Percentiles rank a stretch among this genome's conserved stretches.
phyloP scores from a whole-genome alignment of 345 rosid species.

The Euphorbia peplus region DNA sequence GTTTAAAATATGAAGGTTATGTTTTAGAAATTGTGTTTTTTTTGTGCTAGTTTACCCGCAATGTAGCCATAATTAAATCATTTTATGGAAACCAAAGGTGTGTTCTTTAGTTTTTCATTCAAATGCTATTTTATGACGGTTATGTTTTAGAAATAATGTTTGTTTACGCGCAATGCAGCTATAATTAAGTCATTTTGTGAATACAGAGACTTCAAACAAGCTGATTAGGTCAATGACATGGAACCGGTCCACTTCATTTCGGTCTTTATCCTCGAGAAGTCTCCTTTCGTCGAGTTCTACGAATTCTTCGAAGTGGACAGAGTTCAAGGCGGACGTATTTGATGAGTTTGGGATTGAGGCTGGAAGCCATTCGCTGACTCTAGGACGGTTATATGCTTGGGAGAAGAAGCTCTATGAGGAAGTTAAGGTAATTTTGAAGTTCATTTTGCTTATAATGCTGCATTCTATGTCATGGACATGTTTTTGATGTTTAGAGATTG shows the following conservation, averaged over 20 bases:
- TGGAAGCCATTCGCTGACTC: slow-evolving; percentile 39
- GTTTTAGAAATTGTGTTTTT: too few species aligned
- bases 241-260: slow-evolving; percentile 26
- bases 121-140: too few species aligned
- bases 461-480: not conserved
- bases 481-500: not conserved
- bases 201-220: slow-evolving; percentile 40
- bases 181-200: slow-evolving; percentile 1
- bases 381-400: slow-evolving; percentile 44
- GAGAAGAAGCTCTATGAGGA: slow-evolving; percentile 47
- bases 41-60: too few species aligned
- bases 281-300: slow-evolving; percentile 30
- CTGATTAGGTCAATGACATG: slow-evolving; percentile 30
- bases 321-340: slow-evolving; percentile 23
- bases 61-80: too few species aligned
- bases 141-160: too few species aligned
- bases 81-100: too few species aligned
- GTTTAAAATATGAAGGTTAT: too few species aligned
- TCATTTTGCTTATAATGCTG: not conserved
- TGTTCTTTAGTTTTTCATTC: too few species aligned
- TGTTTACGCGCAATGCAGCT: too few species aligned
- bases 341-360: slow-evolving; percentile 36
- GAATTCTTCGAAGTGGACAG: slow-evolving; percentile 34
- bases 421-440: slow-evolving; percentile 34
- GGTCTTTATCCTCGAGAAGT: slow-evolving; percentile 36